Evolutionary conservation across 805 yeast genomes (phyloP).

Genomic region (Wickerhamiella kurtzmanii): DNA sequence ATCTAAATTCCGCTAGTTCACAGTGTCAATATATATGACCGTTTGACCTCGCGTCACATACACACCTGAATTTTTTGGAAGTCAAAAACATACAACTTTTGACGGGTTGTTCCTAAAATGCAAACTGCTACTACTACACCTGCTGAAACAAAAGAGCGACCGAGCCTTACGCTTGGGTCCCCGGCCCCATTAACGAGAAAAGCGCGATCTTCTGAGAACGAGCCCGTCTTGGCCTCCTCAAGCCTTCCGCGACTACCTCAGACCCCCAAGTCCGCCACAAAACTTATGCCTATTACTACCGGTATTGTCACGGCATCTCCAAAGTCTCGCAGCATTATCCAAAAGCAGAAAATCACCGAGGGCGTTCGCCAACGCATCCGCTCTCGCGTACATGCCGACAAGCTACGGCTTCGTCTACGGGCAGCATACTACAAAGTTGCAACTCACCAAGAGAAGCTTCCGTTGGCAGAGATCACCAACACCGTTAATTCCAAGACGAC

Average conservation of each 20-base stretch:
- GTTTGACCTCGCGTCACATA: background rate
- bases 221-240: too few relatives aligned
- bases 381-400: slow-evolving; percentile 16
- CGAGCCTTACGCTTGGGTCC: background rate
- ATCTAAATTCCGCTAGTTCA: background rate
- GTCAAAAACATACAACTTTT: too few relatives aligned
- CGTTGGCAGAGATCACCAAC: slow-evolving; percentile 20
- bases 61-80: too few relatives aligned
- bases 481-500: background rate
- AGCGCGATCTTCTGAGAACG: background rate
- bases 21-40: background rate
- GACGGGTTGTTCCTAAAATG: background rate
- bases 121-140: background rate
- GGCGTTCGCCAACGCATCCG: background rate
- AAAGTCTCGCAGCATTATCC: background rate
- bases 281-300: too few relatives aligned
- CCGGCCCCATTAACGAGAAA: background rate
- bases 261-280: too few relatives aligned
- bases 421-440: slow-evolving; percentile 26
- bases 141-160: background rate
- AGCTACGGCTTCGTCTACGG: slow-evolving; percentile 22
- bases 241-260: too few relatives aligned
- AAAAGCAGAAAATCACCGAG: background rate
- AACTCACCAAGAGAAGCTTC: slow-evolving; percentile 22
- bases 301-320: background rate